These are phyloP conservation scores for Ceratocystis papillata DNA, from an alignment of 2,329 filamentous ascomycete species.

Conservation along the genomic window DNA sequence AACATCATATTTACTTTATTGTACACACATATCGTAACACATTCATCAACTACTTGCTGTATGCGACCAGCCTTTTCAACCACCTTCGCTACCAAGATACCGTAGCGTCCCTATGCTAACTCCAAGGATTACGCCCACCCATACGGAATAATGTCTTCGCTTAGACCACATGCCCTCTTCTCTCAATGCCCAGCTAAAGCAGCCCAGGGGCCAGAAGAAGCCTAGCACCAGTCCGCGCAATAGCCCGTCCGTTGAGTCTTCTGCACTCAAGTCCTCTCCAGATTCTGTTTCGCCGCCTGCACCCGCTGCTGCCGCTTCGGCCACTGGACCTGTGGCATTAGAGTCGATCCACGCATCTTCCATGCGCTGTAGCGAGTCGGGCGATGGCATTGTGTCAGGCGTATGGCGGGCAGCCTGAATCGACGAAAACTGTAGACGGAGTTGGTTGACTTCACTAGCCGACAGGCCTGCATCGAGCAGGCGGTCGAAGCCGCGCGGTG, in stretches of 20 bases:
- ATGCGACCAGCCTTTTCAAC: background rate
- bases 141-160: conserved; percentile 48
- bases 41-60: conserved; percentile 23
- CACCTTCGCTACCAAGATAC: conserved; percentile 28
- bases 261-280: conserved; percentile 31
- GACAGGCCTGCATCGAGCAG: conserved; percentile 74
- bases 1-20: background rate
- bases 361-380: conserved; percentile 60
- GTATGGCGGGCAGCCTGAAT: conserved; percentile 75
- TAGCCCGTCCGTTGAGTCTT: conserved; percentile 67
- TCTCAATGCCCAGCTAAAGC: conserved; percentile 70
- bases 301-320: conserved; percentile 27
- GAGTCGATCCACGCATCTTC: conserved; percentile 89
- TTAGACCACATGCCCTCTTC: conserved; percentile 82
- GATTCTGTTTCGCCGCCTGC: conserved; percentile 25
- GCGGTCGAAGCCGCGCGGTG: conserved; percentile 69
- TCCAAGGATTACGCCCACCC: conserved; percentile 72
- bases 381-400: conserved; percentile 77
- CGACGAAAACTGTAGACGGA: conserved; percentile 79
- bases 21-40: background rate
- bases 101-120: conserved; percentile 51
- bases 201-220: conserved; percentile 89
- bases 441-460: conserved; percentile 65
- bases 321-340: conserved; percentile 37
- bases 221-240: conserved; percentile 81